Base-by-base conservation (phyloP, 75 land plant genomes). In the Picea sitchensis region DNA sequence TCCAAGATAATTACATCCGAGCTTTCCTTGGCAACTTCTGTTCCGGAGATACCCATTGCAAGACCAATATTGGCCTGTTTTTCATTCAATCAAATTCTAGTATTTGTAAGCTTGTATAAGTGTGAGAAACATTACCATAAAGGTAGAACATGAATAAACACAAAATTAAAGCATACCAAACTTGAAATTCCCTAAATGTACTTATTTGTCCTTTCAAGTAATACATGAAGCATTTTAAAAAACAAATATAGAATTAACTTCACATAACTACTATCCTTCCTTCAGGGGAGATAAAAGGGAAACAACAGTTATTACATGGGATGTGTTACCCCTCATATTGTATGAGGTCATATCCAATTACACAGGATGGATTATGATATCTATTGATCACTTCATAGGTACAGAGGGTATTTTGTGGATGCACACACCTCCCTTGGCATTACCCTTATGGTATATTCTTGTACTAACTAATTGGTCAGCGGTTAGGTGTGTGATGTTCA, bases 21-120 rank as follows among this genome's bases (percentile, higher is more conserved):
- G 79, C 96, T 93, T 65, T 87, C 91, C 76, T 89, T 89, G 12
- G 89, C 88, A 58, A 95, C 98, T 79, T 95, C 96, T 15, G 96
- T 95, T 36, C 98, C 98, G 67, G 92, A 81, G 65, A 93, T 91
- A 6, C 98, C 98, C 96, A 95, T 95, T 18, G 98, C 90, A 78
- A 95, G 88, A 61, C 98, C 98, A 71, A 95, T 84, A 75, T 95
- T 93, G 51, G 98, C 95, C 81, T 83, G 21, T 20, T 34, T 34
- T 68, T 68, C 72, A 83, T 80, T 63, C 78, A 78, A n/a, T 80
- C 81, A 60, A 77, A 76, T 75, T 85, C 86, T 44, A 77, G 74
- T 68, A 34, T 34, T 17, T 36, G 6, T 34, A 14, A 36, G 47
- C 38, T 68, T 68, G 34, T 36, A 38, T 36, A 5, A 47, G 51